phyloP scores from a whole-genome alignment of 148 eudicot genomes.

The Rheum nobile region DNA sequence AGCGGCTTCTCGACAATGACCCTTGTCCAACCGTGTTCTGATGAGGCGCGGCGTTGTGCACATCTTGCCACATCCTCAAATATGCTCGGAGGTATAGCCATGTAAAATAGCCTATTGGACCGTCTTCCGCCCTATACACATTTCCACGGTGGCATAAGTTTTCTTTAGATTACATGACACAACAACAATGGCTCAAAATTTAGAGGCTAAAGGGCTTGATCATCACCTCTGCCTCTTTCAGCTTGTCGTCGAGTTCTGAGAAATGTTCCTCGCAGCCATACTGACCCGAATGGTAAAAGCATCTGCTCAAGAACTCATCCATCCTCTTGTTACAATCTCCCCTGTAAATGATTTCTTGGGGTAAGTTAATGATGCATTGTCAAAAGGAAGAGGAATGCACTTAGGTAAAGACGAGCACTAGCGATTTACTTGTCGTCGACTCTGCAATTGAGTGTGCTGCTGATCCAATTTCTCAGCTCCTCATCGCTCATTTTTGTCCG shows the following conservation, averaged over 20 bases:
- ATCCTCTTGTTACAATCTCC: constrained; percentile 13
- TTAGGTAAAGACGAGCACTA: not conserved
- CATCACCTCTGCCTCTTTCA: constrained; percentile 10
- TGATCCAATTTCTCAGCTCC: constrained; percentile 28
- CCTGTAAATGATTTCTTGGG: not conserved
- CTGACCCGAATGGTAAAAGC: constrained; percentile 16
- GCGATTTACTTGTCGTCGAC: constrained; percentile 21
- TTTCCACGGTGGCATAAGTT: not conserved
- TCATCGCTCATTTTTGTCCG: constrained; percentile 21
- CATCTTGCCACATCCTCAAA: constrained; percentile 23
- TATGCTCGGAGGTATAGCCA: constrained; percentile 23
- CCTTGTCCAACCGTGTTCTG: constrained; percentile 30
- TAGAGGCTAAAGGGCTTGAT: not conserved
- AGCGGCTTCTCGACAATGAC: constrained; percentile 33
- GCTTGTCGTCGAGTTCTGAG: constrained; percentile 7
- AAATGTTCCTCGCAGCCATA: constrained; percentile 14
- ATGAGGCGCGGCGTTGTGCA: constrained; percentile 22
- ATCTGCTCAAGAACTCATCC: constrained; percentile 12
- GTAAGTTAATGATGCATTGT: not conserved
- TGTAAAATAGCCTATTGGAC: constrained; percentile 32
- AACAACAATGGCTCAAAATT: not conserved
- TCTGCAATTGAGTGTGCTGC: constrained; percentile 29
- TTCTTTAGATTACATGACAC: not conserved
- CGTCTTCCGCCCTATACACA: constrained; percentile 17
- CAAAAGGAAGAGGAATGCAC: not conserved